A percentile compares a stretch with the other conserved stretches of the same genome.
phyloP scores from a whole-genome alignment of 345 rosid species.

The Angophora floribunda region DNA sequence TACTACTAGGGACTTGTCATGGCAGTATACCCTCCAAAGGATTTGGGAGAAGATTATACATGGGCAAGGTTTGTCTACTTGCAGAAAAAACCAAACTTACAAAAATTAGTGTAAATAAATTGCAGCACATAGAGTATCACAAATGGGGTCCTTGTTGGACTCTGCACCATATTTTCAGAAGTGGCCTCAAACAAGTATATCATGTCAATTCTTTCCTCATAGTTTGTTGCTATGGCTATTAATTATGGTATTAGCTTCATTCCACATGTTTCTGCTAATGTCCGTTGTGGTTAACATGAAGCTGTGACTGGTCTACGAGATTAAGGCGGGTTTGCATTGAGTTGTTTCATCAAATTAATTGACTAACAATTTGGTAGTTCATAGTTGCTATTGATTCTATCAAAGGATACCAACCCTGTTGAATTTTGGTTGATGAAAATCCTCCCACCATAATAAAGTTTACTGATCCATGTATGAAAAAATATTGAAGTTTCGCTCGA shows the following conservation, averaged over 20 bases:
- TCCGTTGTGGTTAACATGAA: neutral
- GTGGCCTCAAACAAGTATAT: neutral
- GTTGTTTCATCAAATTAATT: neutral
- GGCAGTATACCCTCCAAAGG: slow-evolving; percentile 72
- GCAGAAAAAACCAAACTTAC: neutral
- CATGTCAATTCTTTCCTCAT: neutral
- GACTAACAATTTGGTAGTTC: neutral
- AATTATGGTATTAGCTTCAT: neutral
- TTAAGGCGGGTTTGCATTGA: neutral
- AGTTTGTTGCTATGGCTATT: neutral
- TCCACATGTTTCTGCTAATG: neutral
- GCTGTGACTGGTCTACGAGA: neutral
- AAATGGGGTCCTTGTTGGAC: neutral
- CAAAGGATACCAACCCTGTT: neutral
- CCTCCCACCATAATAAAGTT: neutral
- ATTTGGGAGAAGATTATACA: slow-evolving; percentile 62
- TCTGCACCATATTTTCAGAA: neutral
- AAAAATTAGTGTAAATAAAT: neutral
- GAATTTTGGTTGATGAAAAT: neutral
- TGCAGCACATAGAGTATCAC: neutral
- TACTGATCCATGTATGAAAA: neutral
- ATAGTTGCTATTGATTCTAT: neutral
- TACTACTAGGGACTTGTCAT: slow-evolving; percentile 43
- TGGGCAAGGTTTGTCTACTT: slow-evolving; percentile 36
- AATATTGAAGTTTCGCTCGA: neutral